phyloP scores from a whole-genome alignment of 2,329 filamentous ascomycete species.

The Xylaria sp. region DNA sequence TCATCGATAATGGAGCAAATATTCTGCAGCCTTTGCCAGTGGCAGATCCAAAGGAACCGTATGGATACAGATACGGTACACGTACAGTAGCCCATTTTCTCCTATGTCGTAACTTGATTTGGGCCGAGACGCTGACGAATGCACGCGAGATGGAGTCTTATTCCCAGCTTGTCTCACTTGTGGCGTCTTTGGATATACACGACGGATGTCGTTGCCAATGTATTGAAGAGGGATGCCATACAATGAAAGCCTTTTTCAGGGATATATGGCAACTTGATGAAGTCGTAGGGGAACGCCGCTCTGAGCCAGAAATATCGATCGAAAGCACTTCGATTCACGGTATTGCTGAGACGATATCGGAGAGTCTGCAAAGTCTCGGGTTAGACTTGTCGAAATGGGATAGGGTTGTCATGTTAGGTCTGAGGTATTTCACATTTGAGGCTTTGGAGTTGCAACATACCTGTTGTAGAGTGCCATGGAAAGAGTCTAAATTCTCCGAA shows the following conservation, averaged over 20 bases:
- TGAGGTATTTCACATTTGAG: slow-evolving; percentile 17
- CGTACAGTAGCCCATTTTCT: neutral
- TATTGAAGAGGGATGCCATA: neutral
- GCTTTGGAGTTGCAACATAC: slow-evolving; percentile 1
- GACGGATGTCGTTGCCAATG: slow-evolving; percentile 9
- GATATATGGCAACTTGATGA: neutral
- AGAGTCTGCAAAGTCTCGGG: neutral
- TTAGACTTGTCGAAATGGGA: slow-evolving; percentile 8
- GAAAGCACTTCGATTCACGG: neutral
- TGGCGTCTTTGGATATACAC: slow-evolving; percentile 1
- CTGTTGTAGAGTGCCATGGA: neutral
- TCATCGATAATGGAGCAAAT: slow-evolving; percentile 5
- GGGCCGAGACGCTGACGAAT: neutral
- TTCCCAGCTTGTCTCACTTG: slow-evolving; percentile 3
- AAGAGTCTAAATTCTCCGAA: neutral
- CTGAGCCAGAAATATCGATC: neutral
- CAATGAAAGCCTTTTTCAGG: neutral
- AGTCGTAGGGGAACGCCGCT: no score
- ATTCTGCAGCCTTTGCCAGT: neutral
- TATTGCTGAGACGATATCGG: neutral
- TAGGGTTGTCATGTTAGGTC: neutral
- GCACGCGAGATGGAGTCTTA: neutral
- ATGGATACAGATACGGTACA: neutral
- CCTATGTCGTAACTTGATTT: neutral
- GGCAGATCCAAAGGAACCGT: neutral